Percentiles rank a stretch among this genome's conserved stretches.
Evolutionary conservation across 2,329 filamentous ascomycete genomes (phyloP).

Genomic region (Tolypocladium capitatum): DNA sequence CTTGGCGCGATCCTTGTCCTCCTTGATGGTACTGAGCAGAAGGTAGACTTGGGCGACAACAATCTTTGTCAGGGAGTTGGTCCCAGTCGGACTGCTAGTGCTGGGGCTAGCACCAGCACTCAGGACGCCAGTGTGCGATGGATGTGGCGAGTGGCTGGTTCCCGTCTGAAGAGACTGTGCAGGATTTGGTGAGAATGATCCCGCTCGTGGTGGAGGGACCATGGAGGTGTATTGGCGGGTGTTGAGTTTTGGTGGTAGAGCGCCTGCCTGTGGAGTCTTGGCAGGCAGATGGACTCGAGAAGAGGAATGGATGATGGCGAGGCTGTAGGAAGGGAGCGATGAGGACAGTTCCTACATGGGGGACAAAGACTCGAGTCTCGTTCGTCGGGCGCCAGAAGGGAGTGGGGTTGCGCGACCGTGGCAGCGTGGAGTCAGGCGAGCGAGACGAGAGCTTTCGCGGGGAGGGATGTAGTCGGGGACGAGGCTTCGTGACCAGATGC

Average conservation of each 20-base stretch:
- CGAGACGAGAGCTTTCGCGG: background rate
- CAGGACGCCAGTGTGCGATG: slow-evolving; percentile 41
- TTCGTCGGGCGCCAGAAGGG: background rate
- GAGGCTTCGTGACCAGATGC: slow-evolving; percentile 2
- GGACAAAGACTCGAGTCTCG: slow-evolving; percentile 5
- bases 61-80: slow-evolving; percentile 71
- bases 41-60: slow-evolving; percentile 92
- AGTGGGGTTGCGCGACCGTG: background rate
- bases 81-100: slow-evolving; percentile 49
- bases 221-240: slow-evolving; percentile 31
- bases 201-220: slow-evolving; percentile 47
- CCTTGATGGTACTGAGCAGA: slow-evolving; percentile 84
- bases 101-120: slow-evolving; percentile 49
- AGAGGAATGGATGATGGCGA: slow-evolving; percentile 11
- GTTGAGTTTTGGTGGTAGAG: slow-evolving; percentile 17
- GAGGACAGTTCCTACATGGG: slow-evolving; percentile 22
- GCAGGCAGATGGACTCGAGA: slow-evolving; percentile 20
- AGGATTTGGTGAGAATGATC: slow-evolving; percentile 52
- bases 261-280: slow-evolving; percentile 23
- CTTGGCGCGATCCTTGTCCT: slow-evolving; percentile 82
- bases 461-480: slow-evolving; percentile 1
- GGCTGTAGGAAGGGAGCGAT: slow-evolving; percentile 12
- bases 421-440: background rate
- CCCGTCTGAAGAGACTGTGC: slow-evolving; percentile 44
- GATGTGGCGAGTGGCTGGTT: slow-evolving; percentile 41